These are phyloP conservation scores for Candida ipomoeae DNA, from an alignment of 805 yeast species.

Conservation along the genomic window DNA sequence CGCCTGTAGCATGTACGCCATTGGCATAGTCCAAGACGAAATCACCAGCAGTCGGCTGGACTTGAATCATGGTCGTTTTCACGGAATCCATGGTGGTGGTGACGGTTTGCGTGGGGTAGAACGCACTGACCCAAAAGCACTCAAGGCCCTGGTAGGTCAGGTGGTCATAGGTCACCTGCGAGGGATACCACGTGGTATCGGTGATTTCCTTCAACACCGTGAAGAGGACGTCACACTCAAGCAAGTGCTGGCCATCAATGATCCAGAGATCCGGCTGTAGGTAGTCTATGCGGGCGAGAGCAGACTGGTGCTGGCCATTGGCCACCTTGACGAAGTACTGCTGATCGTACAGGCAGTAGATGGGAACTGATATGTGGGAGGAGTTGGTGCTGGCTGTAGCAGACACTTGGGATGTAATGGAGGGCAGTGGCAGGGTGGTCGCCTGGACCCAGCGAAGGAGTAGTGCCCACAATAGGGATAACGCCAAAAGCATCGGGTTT, in stretches of 20 bases:
- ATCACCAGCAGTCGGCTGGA: neutral
- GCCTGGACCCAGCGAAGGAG: neutral
- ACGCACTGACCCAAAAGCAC: slow-evolving; percentile 31
- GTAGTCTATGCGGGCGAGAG: slow-evolving; percentile 27
- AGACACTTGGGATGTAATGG: neutral
- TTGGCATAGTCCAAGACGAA: slow-evolving; percentile 28
- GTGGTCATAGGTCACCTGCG: slow-evolving; percentile 16
- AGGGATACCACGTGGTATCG: slow-evolving; percentile 6
- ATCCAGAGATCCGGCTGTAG: slow-evolving; percentile 40
- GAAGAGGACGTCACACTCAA: slow-evolving; percentile 22
- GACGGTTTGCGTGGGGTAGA: slow-evolving; percentile 9
- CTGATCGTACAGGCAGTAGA: slow-evolving; percentile 13
- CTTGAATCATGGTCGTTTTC: slow-evolving; percentile 9
- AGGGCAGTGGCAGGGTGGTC: neutral
- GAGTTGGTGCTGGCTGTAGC: neutral
- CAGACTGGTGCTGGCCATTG: slow-evolving; percentile 11
- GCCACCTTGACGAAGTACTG: slow-evolving; percentile 18
- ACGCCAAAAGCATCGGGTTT: neutral
- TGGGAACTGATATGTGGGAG: slow-evolving; percentile 9
- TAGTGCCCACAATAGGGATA: neutral
- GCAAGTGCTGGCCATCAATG: slow-evolving; percentile 23
- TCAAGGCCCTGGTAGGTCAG: slow-evolving; percentile 20
- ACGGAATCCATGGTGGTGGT: slow-evolving; percentile 14
- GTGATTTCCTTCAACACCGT: neutral
- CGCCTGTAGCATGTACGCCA: slow-evolving; percentile 26